Evolutionary conservation across 208 protist species (phyloP).

Genomic region (Acanthamoeba castellanii): DNA sequence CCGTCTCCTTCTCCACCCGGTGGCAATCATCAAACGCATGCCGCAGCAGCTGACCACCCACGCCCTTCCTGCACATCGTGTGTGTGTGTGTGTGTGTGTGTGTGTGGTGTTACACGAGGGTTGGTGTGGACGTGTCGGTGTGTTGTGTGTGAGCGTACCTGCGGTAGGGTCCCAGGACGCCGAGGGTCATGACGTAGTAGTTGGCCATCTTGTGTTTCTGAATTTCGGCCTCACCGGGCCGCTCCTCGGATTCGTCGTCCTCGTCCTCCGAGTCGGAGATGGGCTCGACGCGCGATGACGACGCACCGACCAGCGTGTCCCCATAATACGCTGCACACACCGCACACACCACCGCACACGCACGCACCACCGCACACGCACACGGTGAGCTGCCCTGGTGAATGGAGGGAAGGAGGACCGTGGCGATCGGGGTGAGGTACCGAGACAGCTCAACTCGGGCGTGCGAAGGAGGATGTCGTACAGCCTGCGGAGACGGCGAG

Average conservation of each 20-base stretch:
- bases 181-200: constrained; percentile 31
- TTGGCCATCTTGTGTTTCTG: not conserved
- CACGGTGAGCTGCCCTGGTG: not conserved
- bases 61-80: not conserved
- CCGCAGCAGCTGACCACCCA: not conserved
- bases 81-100: no score
- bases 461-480: constrained; percentile 2
- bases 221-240: not conserved
- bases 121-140: not conserved
- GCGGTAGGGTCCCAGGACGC: not conserved
- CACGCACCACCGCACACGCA: not conserved
- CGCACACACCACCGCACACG: not conserved
- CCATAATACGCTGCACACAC: not conserved
- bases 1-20: not conserved
- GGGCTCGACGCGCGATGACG: not conserved
- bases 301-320: not conserved
- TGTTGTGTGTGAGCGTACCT: not conserved
- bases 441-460: not conserved
- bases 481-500: not conserved
- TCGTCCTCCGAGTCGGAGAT: not conserved
- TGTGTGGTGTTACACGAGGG: not conserved
- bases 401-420: no score
- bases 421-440: not conserved
- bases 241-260: constrained; percentile 9
- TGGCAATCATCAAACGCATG: constrained; percentile 9